Base-by-base conservation (phyloP, 176 grass and related monocot species). In the Bonia amplexicaulis region DNA sequence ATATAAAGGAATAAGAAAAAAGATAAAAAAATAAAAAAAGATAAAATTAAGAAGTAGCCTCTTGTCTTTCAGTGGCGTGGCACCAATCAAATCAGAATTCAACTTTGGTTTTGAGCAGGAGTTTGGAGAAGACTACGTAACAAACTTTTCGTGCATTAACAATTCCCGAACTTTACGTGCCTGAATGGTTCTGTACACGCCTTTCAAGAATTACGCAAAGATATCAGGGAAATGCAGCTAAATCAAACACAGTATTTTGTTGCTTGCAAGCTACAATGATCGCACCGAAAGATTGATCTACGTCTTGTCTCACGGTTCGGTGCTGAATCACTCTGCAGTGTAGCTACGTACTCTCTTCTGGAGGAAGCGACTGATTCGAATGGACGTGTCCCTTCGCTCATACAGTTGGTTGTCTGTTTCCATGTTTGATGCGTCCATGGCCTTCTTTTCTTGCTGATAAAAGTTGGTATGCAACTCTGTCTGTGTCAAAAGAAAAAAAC, bases 11-110 rank as follows among this genome's bases (percentile, higher is more conserved):
- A 31, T 31, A 31, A 31, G 31, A 31, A 33, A 33, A 33, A 33
- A 33, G 0, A 0, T 0, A 33, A 33, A 3, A 33, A 3, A 33
- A 31, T 0, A 0, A 0, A 33, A 33, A 33, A 33, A 33, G 2
- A 33, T 0, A 33, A 33, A 33, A 33, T 33, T 33, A 33, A 33
- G 0, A 33, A 3, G 31, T 2, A n/a, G n/a, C n/a, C 31, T 0
- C 69, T 2, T 2, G 14, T 31, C 25, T 27, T 31, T 15, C 60
- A 8, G 25, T 25, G 68, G 22, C 22, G n/a, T 45, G 22, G 41
- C n/a, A 23, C 12, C 42, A 46, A 15, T 25, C 41, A 12, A 71
- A 46, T 23, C 41, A 26, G 2, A 45, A 25, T 14, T 71, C 6
- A 26, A 8, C 22, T 26, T 47, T 27, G 42, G 68, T 71, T 26